phyloP scores from a whole-genome alignment of 306 rosid genomes.

The Mucuna pruriens region DNA sequence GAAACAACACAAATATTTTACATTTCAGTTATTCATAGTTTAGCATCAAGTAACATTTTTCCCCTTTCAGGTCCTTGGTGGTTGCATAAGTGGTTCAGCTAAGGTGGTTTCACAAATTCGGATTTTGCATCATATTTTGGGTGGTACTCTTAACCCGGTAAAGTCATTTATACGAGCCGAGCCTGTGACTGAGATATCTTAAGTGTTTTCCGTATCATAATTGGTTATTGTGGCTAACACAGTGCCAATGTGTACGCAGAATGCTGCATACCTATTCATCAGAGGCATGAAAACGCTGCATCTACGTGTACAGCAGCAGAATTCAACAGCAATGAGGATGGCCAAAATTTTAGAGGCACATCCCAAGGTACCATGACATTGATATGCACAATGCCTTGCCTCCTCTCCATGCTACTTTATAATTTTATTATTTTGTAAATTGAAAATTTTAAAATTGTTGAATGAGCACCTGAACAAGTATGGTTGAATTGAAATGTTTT shows the following conservation, averaged over 20 bases:
- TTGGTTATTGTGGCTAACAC: constrained; percentile 20
- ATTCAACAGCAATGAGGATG: constrained; percentile 81
- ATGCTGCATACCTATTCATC: constrained; percentile 93
- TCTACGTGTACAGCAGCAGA: constrained; percentile 96
- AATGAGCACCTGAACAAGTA: neutral
- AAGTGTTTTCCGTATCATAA: too few relatives aligned
- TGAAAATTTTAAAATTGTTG: neutral
- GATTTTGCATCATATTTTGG: constrained; percentile 82
- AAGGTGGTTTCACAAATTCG: constrained; percentile 77
- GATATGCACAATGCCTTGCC: neutral
- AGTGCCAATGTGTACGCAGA: constrained; percentile 53
- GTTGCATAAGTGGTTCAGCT: constrained; percentile 82
- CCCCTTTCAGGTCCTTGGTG: constrained; percentile 77
- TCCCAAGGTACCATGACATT: constrained; percentile 73
- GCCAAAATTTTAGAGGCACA: constrained; percentile 94
- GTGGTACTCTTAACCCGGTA: constrained; percentile 93
- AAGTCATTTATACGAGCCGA: constrained; percentile 44
- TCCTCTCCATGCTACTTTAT: neutral
- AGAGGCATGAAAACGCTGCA: constrained; percentile 98
- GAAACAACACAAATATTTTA: neutral
- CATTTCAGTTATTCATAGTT: neutral
- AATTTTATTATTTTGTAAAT: neutral
- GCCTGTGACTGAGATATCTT: too few relatives aligned
- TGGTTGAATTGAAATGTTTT: neutral
- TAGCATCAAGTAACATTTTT: neutral